Conservation (phyloP, 345 rosid species). For the Schrenkiella parvula region DNA sequence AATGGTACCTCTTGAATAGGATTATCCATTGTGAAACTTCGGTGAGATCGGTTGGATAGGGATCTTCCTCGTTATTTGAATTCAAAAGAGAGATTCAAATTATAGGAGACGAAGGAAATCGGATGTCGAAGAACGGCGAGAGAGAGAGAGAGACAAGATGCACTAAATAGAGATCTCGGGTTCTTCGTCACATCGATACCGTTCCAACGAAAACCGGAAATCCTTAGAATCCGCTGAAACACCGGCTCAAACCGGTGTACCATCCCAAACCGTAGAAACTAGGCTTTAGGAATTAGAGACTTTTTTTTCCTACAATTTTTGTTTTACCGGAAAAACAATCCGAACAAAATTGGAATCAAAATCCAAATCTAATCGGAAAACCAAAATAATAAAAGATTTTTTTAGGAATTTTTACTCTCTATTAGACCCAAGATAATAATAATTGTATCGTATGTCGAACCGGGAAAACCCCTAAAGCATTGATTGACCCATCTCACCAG, state of each 20-base stretch:
- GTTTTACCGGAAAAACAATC: too few species aligned
- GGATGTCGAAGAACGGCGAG: neutral
- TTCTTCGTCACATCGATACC: neutral
- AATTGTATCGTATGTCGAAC: too few species aligned
- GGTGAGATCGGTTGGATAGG: neutral
- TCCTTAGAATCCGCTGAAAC: neutral
- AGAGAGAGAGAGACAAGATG: neutral
- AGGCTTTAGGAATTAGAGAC: neutral
- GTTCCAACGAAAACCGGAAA: neutral
- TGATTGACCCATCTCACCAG: too few species aligned
- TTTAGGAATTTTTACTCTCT: too few species aligned
- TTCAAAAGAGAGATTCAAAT: neutral
- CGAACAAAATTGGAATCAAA: too few species aligned
- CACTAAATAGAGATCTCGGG: neutral
- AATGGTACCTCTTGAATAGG: conserved; percentile 28
- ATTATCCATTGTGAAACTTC: conserved; percentile 8
- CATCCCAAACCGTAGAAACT: neutral
- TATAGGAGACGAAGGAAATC: neutral
- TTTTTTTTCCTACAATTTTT: too few species aligned
- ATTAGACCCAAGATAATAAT: too few species aligned
- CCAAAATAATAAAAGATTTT: too few species aligned
- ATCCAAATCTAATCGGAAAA: too few species aligned
- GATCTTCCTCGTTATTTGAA: neutral
- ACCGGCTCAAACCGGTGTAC: neutral
- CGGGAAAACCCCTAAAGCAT: too few species aligned